Evolutionary conservation across 2,329 filamentous ascomycete species (phyloP).

Genomic region (Aspergillus brasiliensis): DNA sequence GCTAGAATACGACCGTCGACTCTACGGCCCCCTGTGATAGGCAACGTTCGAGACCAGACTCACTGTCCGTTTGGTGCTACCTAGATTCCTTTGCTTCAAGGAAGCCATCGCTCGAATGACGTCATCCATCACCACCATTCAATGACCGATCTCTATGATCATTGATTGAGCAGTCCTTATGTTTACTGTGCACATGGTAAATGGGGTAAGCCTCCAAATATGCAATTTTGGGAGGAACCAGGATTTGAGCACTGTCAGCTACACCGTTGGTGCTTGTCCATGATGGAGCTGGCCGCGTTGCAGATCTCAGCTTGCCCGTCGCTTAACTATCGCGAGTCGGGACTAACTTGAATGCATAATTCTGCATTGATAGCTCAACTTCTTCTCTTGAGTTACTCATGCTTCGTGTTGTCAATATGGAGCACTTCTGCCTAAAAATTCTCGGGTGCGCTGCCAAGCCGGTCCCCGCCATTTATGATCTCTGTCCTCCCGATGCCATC

Average conservation of each 20-base stretch:
- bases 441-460: not conserved
- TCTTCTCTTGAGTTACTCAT: not conserved
- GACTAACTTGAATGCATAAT: not conserved
- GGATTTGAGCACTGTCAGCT: not conserved
- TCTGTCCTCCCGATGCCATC: not conserved
- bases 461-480: not conserved
- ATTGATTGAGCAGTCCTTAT: not conserved
- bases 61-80: not conserved
- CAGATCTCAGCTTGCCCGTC: no score
- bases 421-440: not conserved
- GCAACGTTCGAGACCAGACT: not conserved
- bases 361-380: not conserved
- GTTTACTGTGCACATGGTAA: not conserved
- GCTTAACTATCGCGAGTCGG: no score
- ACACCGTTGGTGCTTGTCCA: no score
- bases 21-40: not conserved
- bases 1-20: not conserved
- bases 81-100: not conserved
- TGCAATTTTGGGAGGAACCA: not conserved
- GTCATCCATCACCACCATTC: not conserved
- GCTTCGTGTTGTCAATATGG: not conserved
- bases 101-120: not conserved
- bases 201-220: not conserved
- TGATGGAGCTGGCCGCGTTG: no score
- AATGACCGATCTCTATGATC: not conserved